Base-by-base conservation (phyloP, 2,329 filamentous ascomycete species). In the Elsinoe ampelina region DNA sequence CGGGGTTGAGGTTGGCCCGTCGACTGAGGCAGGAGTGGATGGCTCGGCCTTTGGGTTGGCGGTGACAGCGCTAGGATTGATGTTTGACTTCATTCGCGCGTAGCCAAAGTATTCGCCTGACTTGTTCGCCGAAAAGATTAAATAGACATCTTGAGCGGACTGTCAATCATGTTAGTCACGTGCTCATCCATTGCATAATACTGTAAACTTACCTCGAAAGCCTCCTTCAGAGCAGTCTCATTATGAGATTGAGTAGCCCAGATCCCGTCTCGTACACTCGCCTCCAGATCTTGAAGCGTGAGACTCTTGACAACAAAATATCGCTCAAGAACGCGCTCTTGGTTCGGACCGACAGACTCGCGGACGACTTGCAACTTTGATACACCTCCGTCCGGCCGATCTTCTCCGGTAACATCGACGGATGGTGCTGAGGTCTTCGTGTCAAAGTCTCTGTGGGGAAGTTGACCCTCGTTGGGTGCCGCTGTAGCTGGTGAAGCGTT, bases 231-330 rank as follows among this genome's bases (percentile, higher is more conserved):
- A 1, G 75, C 73, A n/a, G 85, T 79, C 68, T 97, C 92, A 58
- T 97, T 97, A 67, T 97, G 92, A 6, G 87, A 84, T 67, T 97
- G 92, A 0, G 92, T 97, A 2, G 92, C 90, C 92, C 92, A 97
- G 0, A 92, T 85, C 0, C 88, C 87, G 54, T 88, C 96, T 51
- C 80, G 78, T n/a, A 93, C 85, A 68, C 92, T 96, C 7, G 89
- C 74, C 59, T 96, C 90, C 22, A 97, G 76, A 68, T 97, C 92
- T 66, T 95, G 89, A 7, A 92, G 76, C 0, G 92, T 96, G 57
- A 97, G 73, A 67, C 91, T 96, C 72, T 97, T 97, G 45, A 97
- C 79, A 58, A 97, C 84, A 65, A 96, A 97, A 68, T 89, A 96
- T 63, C 85, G 86, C 62, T 93, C 89, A 58, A 80, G 80, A 15